Evolutionary conservation across 306 rosid genomes (phyloP).

Genomic region (Trifolium fragiferum): DNA sequence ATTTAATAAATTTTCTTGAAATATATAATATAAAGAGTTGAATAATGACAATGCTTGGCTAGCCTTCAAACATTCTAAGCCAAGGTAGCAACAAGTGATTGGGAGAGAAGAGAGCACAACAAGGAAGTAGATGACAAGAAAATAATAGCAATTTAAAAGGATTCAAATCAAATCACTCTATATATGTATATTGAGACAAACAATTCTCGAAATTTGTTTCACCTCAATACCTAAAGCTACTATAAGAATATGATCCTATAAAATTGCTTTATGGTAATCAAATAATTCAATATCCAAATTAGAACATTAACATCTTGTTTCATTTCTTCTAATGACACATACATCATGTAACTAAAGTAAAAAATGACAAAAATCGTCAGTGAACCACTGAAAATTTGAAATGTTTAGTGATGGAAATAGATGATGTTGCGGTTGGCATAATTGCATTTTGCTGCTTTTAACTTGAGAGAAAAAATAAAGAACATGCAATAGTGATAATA

Average conservation of each 20-base stretch:
- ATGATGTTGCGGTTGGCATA: background rate
- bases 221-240: conserved; percentile 24
- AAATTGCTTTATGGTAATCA: conserved; percentile 3
- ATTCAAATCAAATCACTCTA: background rate
- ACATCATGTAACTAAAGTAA: conserved; percentile 4
- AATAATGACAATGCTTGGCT: conserved; percentile 14
- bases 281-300: conserved; percentile 22
- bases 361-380: background rate
- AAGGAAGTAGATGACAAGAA: background rate
- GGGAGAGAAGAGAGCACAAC: conserved; percentile 12
- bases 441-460: conserved; percentile 30
- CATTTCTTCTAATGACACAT: conserved; percentile 16
- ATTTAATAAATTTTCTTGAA: background rate
- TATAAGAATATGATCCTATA: conserved; percentile 17
- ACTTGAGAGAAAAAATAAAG: conserved; percentile 11
- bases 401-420: background rate
- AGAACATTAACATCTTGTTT: conserved; percentile 22
- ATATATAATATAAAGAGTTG: background rate
- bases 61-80: conserved; percentile 26
- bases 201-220: conserved; percentile 4
- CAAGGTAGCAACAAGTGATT: conserved; percentile 14
- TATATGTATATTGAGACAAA: background rate
- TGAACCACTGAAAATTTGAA: conserved; percentile 28
- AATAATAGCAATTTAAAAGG: conserved; percentile 4
- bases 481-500: background rate